These are phyloP conservation scores for Nevesoporus exiguus DNA, from an alignment of 768 basidiomycete genomes.

Conservation along the genomic window DNA sequence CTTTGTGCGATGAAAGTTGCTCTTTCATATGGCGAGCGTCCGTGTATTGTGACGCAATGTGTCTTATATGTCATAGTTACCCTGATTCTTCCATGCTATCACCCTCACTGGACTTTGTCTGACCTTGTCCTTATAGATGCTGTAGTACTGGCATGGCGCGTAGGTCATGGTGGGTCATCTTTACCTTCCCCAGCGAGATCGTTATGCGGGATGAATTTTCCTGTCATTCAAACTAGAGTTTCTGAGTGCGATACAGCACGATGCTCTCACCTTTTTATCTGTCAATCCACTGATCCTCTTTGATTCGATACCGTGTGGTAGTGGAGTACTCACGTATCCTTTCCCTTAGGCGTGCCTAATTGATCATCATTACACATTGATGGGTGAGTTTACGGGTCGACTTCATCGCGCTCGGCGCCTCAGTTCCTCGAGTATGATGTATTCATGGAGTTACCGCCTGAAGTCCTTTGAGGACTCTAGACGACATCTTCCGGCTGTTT, in stretches of 20 bases:
- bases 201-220: constrained; percentile 49
- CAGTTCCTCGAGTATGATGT: constrained; percentile 5
- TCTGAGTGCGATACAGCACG: constrained; percentile 67
- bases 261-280: constrained; percentile 63
- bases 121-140: constrained; percentile 6
- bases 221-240: constrained; percentile 88
- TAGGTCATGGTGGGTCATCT: constrained; percentile 7
- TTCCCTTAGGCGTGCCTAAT: constrained; percentile 1
- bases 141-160: neutral
- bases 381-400: constrained; percentile 5
- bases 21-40: constrained; percentile 46
- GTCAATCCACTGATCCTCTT: constrained; percentile 59
- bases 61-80: constrained; percentile 85
- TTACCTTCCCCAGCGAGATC: constrained; percentile 8
- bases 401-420: neutral
- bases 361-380: neutral
- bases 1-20: constrained; percentile 51
- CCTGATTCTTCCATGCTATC: constrained; percentile 57
- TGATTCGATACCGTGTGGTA: neutral
- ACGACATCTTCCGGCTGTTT: constrained; percentile 82
- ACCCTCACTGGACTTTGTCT: constrained; percentile 1
- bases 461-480: constrained; percentile 46
- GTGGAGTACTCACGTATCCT: constrained; percentile 1
- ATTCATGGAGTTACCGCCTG: constrained; percentile 87
- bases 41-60: constrained; percentile 48